Evolutionary conservation across 2,329 filamentous ascomycete species (phyloP).

Genomic region (Sporothrix globosa): DNA sequence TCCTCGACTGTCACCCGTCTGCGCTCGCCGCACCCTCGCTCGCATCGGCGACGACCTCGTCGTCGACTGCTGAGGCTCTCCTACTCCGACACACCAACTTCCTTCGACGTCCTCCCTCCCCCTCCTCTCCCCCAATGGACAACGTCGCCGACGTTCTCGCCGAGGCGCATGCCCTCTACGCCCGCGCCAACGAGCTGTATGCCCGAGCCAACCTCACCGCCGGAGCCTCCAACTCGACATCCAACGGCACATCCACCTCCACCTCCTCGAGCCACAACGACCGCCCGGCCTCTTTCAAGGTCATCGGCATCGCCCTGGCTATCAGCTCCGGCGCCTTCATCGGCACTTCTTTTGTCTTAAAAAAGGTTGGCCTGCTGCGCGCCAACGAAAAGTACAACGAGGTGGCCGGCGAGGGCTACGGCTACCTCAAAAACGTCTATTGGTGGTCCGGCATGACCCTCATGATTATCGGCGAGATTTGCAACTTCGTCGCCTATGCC

Average conservation of each 20-base stretch:
- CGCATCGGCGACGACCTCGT: conserved; percentile 32
- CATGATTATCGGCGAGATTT: conserved; percentile 95
- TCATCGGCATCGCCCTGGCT: conserved; percentile 82
- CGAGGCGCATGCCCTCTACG: conserved; percentile 40
- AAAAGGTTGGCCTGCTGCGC: conserved; percentile 87
- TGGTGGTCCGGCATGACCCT: conserved; percentile 97
- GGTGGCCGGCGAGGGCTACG: conserved; percentile 92
- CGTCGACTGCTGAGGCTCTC: conserved; percentile 29
- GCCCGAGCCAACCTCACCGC: conserved; percentile 48
- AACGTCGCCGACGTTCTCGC: conserved; percentile 38
- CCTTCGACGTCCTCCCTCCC: background rate
- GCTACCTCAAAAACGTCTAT: conserved; percentile 90
- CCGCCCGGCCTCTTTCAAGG: conserved; percentile 69
- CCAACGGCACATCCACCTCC: conserved; percentile 13
- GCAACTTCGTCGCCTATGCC: conserved; percentile 96
- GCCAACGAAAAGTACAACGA: conserved; percentile 97
- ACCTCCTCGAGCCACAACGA: conserved; percentile 32
- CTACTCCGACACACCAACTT: background rate
- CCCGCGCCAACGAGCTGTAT: conserved; percentile 43
- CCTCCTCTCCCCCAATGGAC: conserved; percentile 39
- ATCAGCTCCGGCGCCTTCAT: conserved; percentile 90
- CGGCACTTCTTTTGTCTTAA: conserved; percentile 90
- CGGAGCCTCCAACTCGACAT: conserved; percentile 33
- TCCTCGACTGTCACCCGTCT: conserved; percentile 5
- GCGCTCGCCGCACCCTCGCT: conserved; percentile 20